phyloP scores from a whole-genome alignment of 371 early-diverging fungal genomes.

The Mucor saturninus region DNA sequence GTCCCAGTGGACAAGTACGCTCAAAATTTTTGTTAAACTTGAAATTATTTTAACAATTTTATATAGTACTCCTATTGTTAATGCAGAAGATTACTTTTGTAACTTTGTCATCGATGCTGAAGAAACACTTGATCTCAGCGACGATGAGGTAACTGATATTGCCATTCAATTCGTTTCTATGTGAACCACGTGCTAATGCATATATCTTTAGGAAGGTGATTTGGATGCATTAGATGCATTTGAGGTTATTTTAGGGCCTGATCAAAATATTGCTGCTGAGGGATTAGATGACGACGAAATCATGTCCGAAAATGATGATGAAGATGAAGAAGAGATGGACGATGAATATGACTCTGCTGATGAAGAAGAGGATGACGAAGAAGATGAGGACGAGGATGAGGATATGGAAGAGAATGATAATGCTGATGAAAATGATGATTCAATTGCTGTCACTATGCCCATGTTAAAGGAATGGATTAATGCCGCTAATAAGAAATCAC shows the following conservation, averaged over 20 bases:
- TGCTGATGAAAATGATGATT: conserved; percentile 22
- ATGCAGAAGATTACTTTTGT: conserved; percentile 45
- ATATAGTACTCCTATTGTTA: conserved; percentile 25
- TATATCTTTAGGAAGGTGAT: conserved; percentile 33
- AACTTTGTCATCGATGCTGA: conserved; percentile 44
- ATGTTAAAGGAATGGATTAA: conserved; percentile 43
- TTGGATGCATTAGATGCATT: conserved; percentile 41
- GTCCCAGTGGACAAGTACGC: background rate
- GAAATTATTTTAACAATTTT: background rate
- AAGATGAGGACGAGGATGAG: conserved; percentile 36
- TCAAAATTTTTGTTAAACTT: background rate
- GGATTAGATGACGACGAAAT: conserved; percentile 35
- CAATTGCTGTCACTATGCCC: conserved; percentile 38
- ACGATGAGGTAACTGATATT: conserved; percentile 37
- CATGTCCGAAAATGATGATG: conserved; percentile 42
- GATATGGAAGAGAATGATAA: conserved; percentile 33
- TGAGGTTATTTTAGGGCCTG: conserved; percentile 31
- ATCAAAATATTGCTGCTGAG: conserved; percentile 33
- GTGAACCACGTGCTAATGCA: background rate
- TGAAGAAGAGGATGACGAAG: conserved; percentile 35
- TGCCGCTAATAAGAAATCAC: conserved; percentile 38
- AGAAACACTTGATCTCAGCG: conserved; percentile 46
- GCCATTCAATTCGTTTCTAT: background rate
- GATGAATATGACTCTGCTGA: conserved; percentile 33
- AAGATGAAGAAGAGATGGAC: conserved; percentile 29